Percentiles rank a stretch among this genome's conserved stretches.
Conservation (phyloP, 257 asterid genomes). For the Solanum chiquidenum region DNA sequence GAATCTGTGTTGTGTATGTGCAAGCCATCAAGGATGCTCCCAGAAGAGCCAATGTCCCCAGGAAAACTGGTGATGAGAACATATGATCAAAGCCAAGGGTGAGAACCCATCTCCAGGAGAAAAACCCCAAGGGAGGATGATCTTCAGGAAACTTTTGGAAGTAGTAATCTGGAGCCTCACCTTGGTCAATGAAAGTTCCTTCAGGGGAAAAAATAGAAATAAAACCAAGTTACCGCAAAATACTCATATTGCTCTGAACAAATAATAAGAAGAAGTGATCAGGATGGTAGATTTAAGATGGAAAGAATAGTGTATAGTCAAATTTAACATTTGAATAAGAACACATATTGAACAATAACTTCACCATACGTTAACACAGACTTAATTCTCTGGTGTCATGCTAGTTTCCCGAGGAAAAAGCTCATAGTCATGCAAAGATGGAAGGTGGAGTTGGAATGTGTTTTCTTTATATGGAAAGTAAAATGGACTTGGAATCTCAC, state of each 20-base stretch:
- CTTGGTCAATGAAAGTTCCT: constrained; percentile 82
- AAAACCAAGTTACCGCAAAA: neutral
- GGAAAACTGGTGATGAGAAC: constrained; percentile 85
- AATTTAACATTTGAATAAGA: neutral
- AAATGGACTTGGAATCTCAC: neutral
- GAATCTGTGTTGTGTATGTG: constrained; percentile 83
- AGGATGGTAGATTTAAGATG: neutral
- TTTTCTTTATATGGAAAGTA: neutral
- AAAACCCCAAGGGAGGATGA: constrained; percentile 62
- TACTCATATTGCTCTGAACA: neutral
- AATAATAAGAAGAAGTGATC: neutral
- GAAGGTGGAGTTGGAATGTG: neutral
- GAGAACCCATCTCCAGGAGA: constrained; percentile 90
- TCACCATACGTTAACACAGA: neutral
- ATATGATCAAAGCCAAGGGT: constrained; percentile 81
- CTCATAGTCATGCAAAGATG: neutral
- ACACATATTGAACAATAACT: neutral
- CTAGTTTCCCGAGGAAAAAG: neutral
- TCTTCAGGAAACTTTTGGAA: constrained; percentile 59
- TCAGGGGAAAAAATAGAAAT: neutral
- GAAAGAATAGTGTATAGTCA: neutral
- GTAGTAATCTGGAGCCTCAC: constrained; percentile 69
- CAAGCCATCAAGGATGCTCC: constrained; percentile 93
- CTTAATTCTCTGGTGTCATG: neutral
- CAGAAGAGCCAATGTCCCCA: constrained; percentile 54